These are phyloP conservation scores for Talaromyces sp. DNA, from an alignment of 2,329 filamentous ascomycete species.

Conservation along the genomic window DNA sequence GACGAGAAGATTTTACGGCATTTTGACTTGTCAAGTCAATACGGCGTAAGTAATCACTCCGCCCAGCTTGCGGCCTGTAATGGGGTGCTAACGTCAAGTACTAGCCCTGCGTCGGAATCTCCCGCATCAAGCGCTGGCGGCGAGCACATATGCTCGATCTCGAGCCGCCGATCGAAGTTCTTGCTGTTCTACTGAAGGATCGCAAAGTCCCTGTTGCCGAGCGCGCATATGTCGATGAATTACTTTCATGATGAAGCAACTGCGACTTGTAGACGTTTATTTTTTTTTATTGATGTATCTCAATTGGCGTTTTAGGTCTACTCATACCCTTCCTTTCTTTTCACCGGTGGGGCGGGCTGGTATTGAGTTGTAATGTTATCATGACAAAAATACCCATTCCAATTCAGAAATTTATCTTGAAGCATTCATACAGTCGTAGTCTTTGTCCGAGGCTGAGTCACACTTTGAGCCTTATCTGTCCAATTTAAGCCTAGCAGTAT, in stretches of 20 bases:
- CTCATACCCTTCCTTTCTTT: constrained; percentile 4
- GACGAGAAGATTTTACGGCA: constrained; percentile 85
- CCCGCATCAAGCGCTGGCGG: constrained; percentile 79
- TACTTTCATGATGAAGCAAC: constrained; percentile 34
- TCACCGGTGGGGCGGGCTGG: background rate
- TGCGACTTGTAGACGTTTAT: constrained; percentile 17
- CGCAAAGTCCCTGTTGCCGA: constrained; percentile 49
- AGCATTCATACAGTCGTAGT: background rate
- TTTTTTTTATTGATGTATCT: background rate
- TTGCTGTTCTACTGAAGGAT: constrained; percentile 76
- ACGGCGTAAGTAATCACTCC: constrained; percentile 66
- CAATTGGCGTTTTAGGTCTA: constrained; percentile 2
- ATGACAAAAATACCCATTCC: background rate
- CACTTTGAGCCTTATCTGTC: background rate
- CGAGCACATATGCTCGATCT: constrained; percentile 78
- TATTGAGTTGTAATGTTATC: background rate
- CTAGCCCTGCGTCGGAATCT: constrained; percentile 83
- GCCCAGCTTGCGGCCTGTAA: background rate
- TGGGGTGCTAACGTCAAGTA: background rate
- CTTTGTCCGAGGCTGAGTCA: background rate
- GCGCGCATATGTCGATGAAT: constrained; percentile 60
- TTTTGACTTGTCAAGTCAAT: constrained; percentile 89
- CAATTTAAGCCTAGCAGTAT: too few species aligned
- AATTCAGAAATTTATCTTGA: background rate
- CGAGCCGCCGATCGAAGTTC: constrained; percentile 83